Base-by-base conservation (phyloP, 495 filamentous ascomycete species). In the Podospora conica region DNA sequence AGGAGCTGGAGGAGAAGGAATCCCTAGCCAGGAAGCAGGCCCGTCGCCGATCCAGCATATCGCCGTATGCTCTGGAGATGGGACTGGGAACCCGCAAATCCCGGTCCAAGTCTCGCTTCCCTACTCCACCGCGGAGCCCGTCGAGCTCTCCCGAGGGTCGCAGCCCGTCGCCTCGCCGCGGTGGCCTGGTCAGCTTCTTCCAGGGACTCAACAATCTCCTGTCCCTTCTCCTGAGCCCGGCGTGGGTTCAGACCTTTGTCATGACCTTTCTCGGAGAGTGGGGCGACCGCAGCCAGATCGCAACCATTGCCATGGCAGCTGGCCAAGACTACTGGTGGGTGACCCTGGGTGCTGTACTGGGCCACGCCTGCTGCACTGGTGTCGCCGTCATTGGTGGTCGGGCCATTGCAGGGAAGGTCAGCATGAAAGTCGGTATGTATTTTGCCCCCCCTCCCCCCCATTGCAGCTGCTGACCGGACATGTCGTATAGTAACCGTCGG, bases 241-340 rank as follows among this genome's bases (percentile, higher is more conserved):
- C 93, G 1, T 98, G 95, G 95, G 95, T 98, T 15, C 95, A 98
- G 77, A 98, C 96, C 6, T 98, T 98, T 75, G 87, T 93, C 67
- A 98, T 98, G 95, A 98, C 95, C 3, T 98, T 98, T 79, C 80
- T 98, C 28, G 95, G 95, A 10, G 95, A 98, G 76, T 98, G 96
- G 95, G 95, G 95, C 58, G 95, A 98, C 73, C 88, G 95, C 66
- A 96, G 91, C 73, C 95, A 98, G 77, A 98, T 98, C 73, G 96
- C 95, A 18, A 98, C 95, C 60, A 97, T 98, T 73, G 95, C 95
- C 53, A 98, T 98, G 95, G 96, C 95, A 57, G 95, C 95, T 10
- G 95, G 95, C 3, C 91, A 96, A 78, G 96, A 98, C 74, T 98
- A 98, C 74, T 98, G 93, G 95, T 97, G 93, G 92, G 95, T 98